A percentile compares a stretch with the other conserved stretches of the same genome.
Conservation (phyloP, 129 eudicot species). For the Saposhnikovia divaricata region DNA sequence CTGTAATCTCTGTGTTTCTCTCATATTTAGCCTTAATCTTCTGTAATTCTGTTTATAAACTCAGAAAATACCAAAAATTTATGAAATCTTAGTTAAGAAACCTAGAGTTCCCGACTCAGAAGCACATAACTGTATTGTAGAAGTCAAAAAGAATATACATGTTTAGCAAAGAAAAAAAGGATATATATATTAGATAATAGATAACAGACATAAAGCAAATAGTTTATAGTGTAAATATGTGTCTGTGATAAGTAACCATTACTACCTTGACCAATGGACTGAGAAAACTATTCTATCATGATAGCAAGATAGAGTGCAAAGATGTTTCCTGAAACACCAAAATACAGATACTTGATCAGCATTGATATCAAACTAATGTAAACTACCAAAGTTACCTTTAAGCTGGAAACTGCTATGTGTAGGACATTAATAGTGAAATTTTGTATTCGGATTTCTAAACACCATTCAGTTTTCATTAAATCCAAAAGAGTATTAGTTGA, state of each 20-base stretch:
- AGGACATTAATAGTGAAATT: background rate
- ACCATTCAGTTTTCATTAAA: background rate
- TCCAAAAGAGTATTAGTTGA: too few species aligned
- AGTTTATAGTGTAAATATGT: background rate
- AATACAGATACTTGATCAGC: background rate
- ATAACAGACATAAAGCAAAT: conserved; percentile 1
- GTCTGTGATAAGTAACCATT: background rate
- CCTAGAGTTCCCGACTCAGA: too few species aligned
- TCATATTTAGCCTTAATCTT: too few species aligned
- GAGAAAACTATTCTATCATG: conserved; percentile 83
- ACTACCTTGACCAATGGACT: conserved; percentile 92
- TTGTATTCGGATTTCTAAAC: background rate
- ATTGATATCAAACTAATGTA: background rate
- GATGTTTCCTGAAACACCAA: conserved; percentile 58
- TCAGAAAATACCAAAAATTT: too few species aligned
- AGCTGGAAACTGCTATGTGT: background rate
- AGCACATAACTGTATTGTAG: background rate
- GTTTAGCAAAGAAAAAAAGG: too few species aligned
- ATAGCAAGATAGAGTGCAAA: conserved; percentile 84
- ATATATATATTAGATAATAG: background rate
- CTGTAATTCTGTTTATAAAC: too few species aligned
- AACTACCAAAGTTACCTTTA: background rate
- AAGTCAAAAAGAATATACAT: background rate
- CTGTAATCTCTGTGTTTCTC: too few species aligned
- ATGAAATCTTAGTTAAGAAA: too few species aligned